Evolutionary conservation across 1,284 basidiomycete species (phyloP).

Genomic region (Schizopora paradoxa): DNA sequence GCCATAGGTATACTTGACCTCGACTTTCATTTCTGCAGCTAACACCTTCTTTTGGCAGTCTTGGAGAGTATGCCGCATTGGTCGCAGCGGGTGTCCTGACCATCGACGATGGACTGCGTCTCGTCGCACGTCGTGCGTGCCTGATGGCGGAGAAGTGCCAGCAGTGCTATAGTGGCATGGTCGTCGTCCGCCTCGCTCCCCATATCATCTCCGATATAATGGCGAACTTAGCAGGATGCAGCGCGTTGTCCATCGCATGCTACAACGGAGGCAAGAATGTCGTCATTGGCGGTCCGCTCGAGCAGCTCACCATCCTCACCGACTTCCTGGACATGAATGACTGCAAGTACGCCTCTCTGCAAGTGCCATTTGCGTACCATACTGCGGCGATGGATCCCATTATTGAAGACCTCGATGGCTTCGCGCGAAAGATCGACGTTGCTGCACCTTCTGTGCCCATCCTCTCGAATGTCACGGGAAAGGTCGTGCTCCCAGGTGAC

Average conservation of each 20-base stretch:
- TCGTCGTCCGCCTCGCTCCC: conserved; percentile 43
- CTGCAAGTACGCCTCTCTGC: conserved; percentile 37
- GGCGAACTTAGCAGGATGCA: conserved; percentile 28
- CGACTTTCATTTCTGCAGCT: background rate
- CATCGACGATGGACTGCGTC: conserved; percentile 47
- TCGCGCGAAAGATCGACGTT: conserved; percentile 35
- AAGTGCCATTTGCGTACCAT: conserved; percentile 61
- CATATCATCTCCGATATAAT: conserved; percentile 34
- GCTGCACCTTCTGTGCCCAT: conserved; percentile 49
- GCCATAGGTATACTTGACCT: conserved; percentile 50
- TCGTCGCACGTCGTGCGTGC: conserved; percentile 54
- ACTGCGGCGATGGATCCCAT: conserved; percentile 55
- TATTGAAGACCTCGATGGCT: conserved; percentile 38
- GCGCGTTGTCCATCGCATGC: conserved; percentile 48
- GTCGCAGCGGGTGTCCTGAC: conserved; percentile 50
- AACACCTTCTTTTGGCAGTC: conserved; percentile 31
- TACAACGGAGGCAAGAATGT: conserved; percentile 53
- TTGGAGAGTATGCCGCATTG: conserved; percentile 69
- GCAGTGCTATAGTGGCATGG: conserved; percentile 47
- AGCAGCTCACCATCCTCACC: conserved; percentile 39
- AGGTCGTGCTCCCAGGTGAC: conserved; percentile 49
- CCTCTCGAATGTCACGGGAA: conserved; percentile 53
- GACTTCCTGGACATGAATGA: conserved; percentile 32
- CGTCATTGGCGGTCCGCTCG: conserved; percentile 50
- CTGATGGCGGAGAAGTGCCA: conserved; percentile 48